Evolutionary conservation across 202 grass and related monocot species (phyloP), one percentile per base, ranked within the genome.

Genomic region (Schoenoplectus triqueter): DNA sequence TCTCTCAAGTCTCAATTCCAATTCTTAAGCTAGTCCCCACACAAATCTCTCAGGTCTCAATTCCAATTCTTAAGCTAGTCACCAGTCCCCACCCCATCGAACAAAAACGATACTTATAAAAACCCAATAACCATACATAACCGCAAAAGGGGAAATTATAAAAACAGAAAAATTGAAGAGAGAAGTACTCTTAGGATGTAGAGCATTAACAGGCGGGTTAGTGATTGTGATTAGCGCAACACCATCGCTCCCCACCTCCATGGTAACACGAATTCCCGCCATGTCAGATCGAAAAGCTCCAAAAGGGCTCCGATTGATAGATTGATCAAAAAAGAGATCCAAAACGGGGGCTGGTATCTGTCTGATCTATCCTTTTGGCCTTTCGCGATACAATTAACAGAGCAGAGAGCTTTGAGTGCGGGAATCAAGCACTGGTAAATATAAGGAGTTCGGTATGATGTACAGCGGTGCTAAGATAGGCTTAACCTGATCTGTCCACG

Each of bases 151-250:
- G 31, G 31, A 31, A 31, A 31, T 31, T 31, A 31, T 20, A 4
- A 19, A 11, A 55, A 55, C 47, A 49, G 3, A 7, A 49, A 49
- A 49, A 49, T 44, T 5, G 31, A 56, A 4, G 0, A 8, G 10
- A 41, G 0, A 57, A 59, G 67, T 90, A 97, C 95, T 92, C 74
- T 78, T 86, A 64, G 95, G 96, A 66, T 92, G 91, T 51, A 98
- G 87, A 47, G 93, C 96, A 77, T 99, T 96, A 64, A 99, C 96
- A 41, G 96, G 96, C 71, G 96, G 93, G 77, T 99, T 94, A 88
- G 70, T 80, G 87, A 99, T 92, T 79, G 96, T 99, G 87, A 99
- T 84, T 66, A 99, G 67, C 73, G 93, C 96, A 49, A 99, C 90
- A 62, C 84, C 96, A 44, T 99, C 93, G 66, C 73, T 80, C 60